Percentiles rank a stretch among this genome's conserved stretches.
Evolutionary conservation across 768 basidiomycete genomes (phyloP).

Genomic region (Trametes elegans): DNA sequence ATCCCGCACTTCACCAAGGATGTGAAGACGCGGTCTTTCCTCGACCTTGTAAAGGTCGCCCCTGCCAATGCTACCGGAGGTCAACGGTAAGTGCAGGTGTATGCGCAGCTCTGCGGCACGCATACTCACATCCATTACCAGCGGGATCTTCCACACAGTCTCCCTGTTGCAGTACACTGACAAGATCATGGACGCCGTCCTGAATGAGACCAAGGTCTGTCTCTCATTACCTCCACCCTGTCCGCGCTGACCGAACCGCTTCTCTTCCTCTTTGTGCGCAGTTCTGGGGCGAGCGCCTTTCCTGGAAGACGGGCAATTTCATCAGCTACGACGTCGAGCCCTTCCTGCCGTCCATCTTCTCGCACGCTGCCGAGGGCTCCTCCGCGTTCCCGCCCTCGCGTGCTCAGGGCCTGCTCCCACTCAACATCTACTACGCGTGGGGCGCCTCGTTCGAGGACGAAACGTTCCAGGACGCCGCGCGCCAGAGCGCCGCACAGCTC

Average conservation of each 20-base stretch:
- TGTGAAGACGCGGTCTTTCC: constrained; percentile 40
- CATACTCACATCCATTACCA: constrained; percentile 5
- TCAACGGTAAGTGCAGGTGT: constrained; percentile 24
- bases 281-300: constrained; percentile 45
- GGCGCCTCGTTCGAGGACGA: constrained; percentile 36
- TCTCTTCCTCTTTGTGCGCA: constrained; percentile 18
- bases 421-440: constrained; percentile 49
- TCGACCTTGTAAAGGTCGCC: constrained; percentile 38
- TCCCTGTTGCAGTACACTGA: constrained; percentile 37
- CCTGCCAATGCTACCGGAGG: constrained; percentile 36
- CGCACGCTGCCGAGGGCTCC: constrained; percentile 31
- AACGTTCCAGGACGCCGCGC: constrained; percentile 39
- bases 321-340: constrained; percentile 51
- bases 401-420: constrained; percentile 37
- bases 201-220: constrained; percentile 43
- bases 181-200: constrained; percentile 38
- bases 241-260: background rate
- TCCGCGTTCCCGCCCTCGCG: constrained; percentile 51
- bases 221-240: too few relatives aligned
- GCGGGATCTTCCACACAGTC: constrained; percentile 40
- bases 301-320: constrained; percentile 35
- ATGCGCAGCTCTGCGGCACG: background rate
- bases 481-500: constrained; percentile 39
- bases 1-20: constrained; percentile 41
- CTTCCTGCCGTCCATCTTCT: constrained; percentile 42